A percentile compares a stretch with the other conserved stretches of the same genome.
These are phyloP conservation scores for Fusarium globosum DNA, from an alignment of 2,329 filamentous ascomycete genomes.

Conservation along the genomic window DNA sequence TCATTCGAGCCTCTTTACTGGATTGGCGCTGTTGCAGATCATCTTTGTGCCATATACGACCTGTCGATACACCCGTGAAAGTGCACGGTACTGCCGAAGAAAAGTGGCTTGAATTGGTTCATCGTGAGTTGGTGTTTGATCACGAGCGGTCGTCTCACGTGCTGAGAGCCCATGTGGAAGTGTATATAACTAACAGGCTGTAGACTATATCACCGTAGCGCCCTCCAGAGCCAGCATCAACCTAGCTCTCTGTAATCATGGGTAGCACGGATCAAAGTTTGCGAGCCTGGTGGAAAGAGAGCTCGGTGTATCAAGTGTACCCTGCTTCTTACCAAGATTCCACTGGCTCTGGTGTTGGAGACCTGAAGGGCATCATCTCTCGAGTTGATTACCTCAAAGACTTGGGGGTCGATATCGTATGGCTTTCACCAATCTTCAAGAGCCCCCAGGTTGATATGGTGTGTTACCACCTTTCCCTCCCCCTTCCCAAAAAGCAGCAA, in stretches of 20 bases:
- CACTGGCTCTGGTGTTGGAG: constrained; percentile 65
- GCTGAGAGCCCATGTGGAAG: background rate
- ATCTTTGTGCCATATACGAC: background rate
- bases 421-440: constrained; percentile 61
- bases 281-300: constrained; percentile 69
- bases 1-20: constrained; percentile 8
- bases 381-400: constrained; percentile 65
- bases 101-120: constrained; percentile 7
- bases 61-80: background rate
- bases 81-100: background rate
- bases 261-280: constrained; percentile 37
- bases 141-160: constrained; percentile 17
- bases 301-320: constrained; percentile 70
- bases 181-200: constrained; percentile 7
- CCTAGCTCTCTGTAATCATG: constrained; percentile 33
- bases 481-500: background rate
- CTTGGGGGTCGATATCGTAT: constrained; percentile 69
- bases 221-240: background rate
- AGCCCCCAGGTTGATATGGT: constrained; percentile 73
- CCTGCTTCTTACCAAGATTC: constrained; percentile 71
- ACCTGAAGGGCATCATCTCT: constrained; percentile 68
- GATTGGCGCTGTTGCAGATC: background rate
- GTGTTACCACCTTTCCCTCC: background rate
- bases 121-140: constrained; percentile 21
- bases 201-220: background rate